These are phyloP conservation scores for Maudiozyma turicensis DNA, from an alignment of 805 yeast species.

Conservation along the genomic window DNA sequence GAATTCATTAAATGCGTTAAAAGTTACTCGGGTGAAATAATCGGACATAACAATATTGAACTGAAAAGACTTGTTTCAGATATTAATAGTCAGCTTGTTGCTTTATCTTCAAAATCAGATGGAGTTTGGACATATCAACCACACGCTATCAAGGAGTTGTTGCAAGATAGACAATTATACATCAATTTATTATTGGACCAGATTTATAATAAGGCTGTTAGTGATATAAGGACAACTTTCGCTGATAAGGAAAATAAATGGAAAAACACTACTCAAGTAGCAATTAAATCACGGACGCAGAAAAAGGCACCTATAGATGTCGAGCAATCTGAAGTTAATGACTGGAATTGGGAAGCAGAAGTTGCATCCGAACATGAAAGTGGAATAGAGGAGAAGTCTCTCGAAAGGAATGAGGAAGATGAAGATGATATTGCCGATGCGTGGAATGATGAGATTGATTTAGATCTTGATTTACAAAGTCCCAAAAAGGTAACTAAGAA, in stretches of 20 bases:
- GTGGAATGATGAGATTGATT: constrained; percentile 13
- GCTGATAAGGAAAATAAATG: constrained; percentile 1
- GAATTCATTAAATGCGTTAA: constrained; percentile 21
- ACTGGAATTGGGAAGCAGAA: constrained; percentile 21
- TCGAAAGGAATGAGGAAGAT: constrained; percentile 2
- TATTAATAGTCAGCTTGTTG: constrained; percentile 7
- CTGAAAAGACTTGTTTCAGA: constrained; percentile 5
- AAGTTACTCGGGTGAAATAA: constrained; percentile 13
- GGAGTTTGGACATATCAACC: constrained; percentile 12
- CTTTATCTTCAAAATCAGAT: constrained; percentile 5
- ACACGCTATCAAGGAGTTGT: constrained; percentile 10
- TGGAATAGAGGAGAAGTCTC: constrained; percentile 2
- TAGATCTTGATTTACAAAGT: constrained; percentile 9
- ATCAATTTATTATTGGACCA: constrained; percentile 20
- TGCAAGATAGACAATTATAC: constrained; percentile 17
- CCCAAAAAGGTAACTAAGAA: neutral
- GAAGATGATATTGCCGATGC: constrained; percentile 10
- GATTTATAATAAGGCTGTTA: constrained; percentile 12
- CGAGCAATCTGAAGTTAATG: constrained; percentile 4
- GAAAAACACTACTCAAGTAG: neutral
- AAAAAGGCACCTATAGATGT: neutral
- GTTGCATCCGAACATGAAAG: neutral
- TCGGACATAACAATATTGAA: constrained; percentile 7
- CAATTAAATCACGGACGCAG: neutral
- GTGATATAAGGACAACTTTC: constrained; percentile 11